phyloP scores from a whole-genome alignment of 108 stramenopile genomes.

The Fragilariopsis cylindrus region DNA sequence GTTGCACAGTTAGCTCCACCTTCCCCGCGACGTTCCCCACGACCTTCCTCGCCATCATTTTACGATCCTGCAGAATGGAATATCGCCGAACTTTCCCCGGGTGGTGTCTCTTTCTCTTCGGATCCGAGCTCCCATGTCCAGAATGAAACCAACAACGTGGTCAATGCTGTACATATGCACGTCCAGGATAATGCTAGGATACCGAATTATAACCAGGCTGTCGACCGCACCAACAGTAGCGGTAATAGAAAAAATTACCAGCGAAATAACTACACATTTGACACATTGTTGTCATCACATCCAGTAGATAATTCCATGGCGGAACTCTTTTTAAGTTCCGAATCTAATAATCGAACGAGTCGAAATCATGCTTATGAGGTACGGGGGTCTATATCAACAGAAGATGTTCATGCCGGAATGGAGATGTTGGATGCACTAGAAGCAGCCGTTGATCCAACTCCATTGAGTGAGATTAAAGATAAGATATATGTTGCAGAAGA shows the following conservation, averaged over 20 bases:
- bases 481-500: constrained; percentile 18
- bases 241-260: constrained; percentile 1
- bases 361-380: constrained; percentile 23
- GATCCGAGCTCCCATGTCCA: constrained; percentile 13
- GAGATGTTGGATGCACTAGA: constrained; percentile 29
- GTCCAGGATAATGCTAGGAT: constrained; percentile 82
- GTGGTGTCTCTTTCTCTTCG: constrained; percentile 7
- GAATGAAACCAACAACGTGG: constrained; percentile 14
- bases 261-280: not conserved
- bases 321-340: constrained; percentile 34
- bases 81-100: constrained; percentile 12
- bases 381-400: constrained; percentile 23
- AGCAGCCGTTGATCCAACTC: constrained; percentile 36
- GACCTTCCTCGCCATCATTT: not conserved
- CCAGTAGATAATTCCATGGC: constrained; percentile 30
- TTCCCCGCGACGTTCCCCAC: not conserved
- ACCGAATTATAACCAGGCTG: constrained; percentile 57
- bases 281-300: constrained; percentile 12
- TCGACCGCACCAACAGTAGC: constrained; percentile 60
- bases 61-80: constrained; percentile 16
- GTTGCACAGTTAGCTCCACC: too few species aligned
- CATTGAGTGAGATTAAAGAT: constrained; percentile 36
- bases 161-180: constrained; percentile 83
- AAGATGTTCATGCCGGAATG: constrained; percentile 11
- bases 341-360: constrained; percentile 30